Percentiles rank a stretch among this genome's conserved stretches.
phyloP scores from a whole-genome alignment of 257 asterid genomes.

The Capsicum pubescens region DNA sequence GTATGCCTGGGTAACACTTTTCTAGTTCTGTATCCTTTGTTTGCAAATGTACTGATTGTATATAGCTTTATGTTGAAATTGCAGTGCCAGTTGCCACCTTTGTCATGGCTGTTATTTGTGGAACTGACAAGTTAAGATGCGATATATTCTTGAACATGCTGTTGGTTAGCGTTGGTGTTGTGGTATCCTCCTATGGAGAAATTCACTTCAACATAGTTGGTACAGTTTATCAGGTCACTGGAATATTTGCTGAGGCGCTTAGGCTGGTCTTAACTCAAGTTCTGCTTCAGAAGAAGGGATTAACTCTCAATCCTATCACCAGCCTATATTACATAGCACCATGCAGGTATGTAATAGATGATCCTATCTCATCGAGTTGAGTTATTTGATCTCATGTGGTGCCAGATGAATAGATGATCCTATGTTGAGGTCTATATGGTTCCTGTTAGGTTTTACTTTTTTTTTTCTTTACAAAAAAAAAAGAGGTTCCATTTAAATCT shows the following conservation, averaged over 20 bases:
- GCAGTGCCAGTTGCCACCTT: constrained; percentile 99
- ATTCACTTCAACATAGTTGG: constrained; percentile 95
- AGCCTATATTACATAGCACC: constrained; percentile 99
- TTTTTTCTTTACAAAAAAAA: not conserved
- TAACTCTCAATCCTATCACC: constrained; percentile 91
- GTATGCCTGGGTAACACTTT: constrained; percentile 51
- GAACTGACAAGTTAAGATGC: constrained; percentile 87
- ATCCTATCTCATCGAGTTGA: constrained; percentile 17
- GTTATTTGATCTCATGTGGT: not conserved
- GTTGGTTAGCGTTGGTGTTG: constrained; percentile 92
- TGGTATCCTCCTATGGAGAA: constrained; percentile 95
- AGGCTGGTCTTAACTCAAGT: constrained; percentile 97
- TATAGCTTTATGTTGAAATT: constrained; percentile 14
- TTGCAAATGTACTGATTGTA: constrained; percentile 7
- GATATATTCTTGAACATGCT: constrained; percentile 91
- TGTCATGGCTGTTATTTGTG: constrained; percentile 92
- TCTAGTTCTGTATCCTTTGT: not conserved
- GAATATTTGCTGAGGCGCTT: constrained; percentile 96
- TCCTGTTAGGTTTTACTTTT: not conserved
- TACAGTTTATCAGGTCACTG: constrained; percentile 95
- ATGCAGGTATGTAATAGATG: constrained; percentile 69
- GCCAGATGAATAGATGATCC: constrained; percentile 4
- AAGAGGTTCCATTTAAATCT: not conserved
- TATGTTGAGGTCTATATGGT: not conserved
- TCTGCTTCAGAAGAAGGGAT: constrained; percentile 93